Conservation (phyloP, 108 stramenopile genomes). For the Thalassiosira profunda region DNA sequence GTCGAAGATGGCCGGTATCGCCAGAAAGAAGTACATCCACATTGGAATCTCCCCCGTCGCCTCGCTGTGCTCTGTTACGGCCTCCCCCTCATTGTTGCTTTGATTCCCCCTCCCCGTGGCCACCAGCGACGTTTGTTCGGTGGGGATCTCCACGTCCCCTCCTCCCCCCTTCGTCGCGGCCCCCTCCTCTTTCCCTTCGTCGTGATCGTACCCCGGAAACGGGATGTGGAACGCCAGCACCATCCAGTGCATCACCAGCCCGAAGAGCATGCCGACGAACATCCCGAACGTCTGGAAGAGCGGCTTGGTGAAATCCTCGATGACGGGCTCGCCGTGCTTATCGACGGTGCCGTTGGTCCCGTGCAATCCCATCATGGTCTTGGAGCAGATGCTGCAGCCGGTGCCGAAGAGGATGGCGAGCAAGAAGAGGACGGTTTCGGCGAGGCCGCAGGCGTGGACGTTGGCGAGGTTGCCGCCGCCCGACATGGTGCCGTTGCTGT, state of each 20-base stretch:
- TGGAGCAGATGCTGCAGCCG: slow-evolving; percentile 86
- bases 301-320: slow-evolving; percentile 75
- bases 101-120: not conserved
- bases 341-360: slow-evolving; percentile 52
- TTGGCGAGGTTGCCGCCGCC: slow-evolving; percentile 46
- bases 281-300: slow-evolving; percentile 91
- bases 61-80: not conserved
- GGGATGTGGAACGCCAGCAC: slow-evolving; percentile 74
- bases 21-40: slow-evolving; percentile 90
- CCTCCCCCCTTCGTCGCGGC: not conserved
- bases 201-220: slow-evolving; percentile 83
- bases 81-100: slow-evolving; percentile 14
- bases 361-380: slow-evolving; percentile 85
- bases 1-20: slow-evolving; percentile 88
- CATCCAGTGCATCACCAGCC: slow-evolving; percentile 79
- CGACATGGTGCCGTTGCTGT: slow-evolving; percentile 36
- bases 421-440: slow-evolving; percentile 75
- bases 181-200: slow-evolving; percentile 7
- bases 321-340: slow-evolving; percentile 43
- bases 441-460: slow-evolving; percentile 65
- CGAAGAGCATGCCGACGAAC: slow-evolving; percentile 93
- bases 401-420: slow-evolving; percentile 89
- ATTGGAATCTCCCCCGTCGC: slow-evolving; percentile 39
- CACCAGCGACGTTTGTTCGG: slow-evolving; percentile 11
- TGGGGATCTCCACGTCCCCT: slow-evolving; percentile 13